phyloP scores from a whole-genome alignment of 768 basidiomycete genomes.

The Lanmaoa rubissima region DNA sequence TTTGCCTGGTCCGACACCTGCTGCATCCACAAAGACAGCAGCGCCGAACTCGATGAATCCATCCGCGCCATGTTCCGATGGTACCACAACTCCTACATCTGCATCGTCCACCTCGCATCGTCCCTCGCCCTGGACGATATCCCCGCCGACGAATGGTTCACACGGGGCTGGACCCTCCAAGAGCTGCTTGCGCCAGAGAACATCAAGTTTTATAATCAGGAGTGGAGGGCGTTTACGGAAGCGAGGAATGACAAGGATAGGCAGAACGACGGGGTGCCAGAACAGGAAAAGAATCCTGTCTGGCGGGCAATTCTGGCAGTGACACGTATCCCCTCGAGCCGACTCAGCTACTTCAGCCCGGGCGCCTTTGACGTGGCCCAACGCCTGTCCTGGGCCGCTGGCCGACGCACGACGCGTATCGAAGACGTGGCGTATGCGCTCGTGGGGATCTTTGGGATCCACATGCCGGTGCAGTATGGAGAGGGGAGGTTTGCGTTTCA shows the following conservation, averaged over 20 bases:
- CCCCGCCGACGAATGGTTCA: conserved; percentile 19
- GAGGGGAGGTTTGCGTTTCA: conserved; percentile 25
- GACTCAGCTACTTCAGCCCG: not conserved
- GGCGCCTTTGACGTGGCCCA: conserved; percentile 1
- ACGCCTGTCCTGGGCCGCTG: conserved; percentile 19
- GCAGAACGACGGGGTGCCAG: not conserved
- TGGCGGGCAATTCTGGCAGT: not conserved
- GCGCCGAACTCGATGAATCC: conserved; percentile 25
- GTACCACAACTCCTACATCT: conserved; percentile 20
- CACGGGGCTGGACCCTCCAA: conserved; percentile 16
- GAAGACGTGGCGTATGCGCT: conserved; percentile 28
- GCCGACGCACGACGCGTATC: conserved; percentile 21
- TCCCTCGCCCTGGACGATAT: conserved; percentile 9
- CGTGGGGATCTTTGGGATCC: conserved; percentile 21
- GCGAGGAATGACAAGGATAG: conserved; percentile 7
- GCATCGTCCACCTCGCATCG: conserved; percentile 18
- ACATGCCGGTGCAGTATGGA: conserved; percentile 24
- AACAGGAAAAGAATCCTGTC: not conserved
- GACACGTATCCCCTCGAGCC: not conserved
- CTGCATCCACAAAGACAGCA: conserved; percentile 26
- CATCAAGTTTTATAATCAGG: conserved; percentile 16
- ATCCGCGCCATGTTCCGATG: conserved; percentile 29
- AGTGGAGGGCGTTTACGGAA: conserved; percentile 2
- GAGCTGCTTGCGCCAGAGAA: conserved; percentile 19
- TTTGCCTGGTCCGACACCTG: conserved; percentile 24